Evolutionary conservation across 2,329 filamentous ascomycete genomes (phyloP).

Genomic region (Delphinella strobiligena): DNA sequence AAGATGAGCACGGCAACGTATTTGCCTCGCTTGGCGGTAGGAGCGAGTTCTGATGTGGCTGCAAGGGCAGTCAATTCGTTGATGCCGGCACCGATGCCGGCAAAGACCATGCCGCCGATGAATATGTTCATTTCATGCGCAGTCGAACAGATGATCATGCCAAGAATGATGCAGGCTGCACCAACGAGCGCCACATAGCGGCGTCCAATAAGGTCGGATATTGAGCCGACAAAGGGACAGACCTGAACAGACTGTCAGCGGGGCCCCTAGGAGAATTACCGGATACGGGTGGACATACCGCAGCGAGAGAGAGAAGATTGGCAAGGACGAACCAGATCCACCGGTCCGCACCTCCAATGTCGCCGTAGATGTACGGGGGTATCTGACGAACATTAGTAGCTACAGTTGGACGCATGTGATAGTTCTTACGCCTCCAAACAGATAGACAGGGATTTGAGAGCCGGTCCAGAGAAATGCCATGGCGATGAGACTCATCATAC

Average conservation of each 20-base stretch:
- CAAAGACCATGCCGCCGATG: constrained; percentile 49
- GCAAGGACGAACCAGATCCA: constrained; percentile 50
- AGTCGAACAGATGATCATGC: constrained; percentile 47
- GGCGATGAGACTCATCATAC: constrained; percentile 43
- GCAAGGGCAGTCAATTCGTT: constrained; percentile 58
- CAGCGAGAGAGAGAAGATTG: constrained; percentile 8
- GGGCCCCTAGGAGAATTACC: no score
- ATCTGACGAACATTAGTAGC: constrained; percentile 22
- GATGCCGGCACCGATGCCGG: constrained; percentile 54
- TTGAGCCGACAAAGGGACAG: constrained; percentile 52
- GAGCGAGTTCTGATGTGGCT: constrained; percentile 55
- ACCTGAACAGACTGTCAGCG: no score
- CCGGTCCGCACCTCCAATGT: constrained; percentile 47
- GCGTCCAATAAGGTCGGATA: constrained; percentile 53
- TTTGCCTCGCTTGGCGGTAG: constrained; percentile 50
- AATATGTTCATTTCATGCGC: constrained; percentile 48
- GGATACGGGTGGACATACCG: no score
- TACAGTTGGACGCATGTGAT: neutral
- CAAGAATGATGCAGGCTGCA: constrained; percentile 41
- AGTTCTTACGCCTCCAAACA: constrained; percentile 23
- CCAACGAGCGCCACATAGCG: constrained; percentile 48
- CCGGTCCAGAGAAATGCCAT: constrained; percentile 52
- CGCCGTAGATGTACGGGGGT: constrained; percentile 44
- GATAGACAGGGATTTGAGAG: constrained; percentile 45
- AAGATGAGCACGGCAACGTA: constrained; percentile 50